These are phyloP conservation scores for Petunia hybrid DNA, from an alignment of 305 asterid genomes.

Conservation along the genomic window DNA sequence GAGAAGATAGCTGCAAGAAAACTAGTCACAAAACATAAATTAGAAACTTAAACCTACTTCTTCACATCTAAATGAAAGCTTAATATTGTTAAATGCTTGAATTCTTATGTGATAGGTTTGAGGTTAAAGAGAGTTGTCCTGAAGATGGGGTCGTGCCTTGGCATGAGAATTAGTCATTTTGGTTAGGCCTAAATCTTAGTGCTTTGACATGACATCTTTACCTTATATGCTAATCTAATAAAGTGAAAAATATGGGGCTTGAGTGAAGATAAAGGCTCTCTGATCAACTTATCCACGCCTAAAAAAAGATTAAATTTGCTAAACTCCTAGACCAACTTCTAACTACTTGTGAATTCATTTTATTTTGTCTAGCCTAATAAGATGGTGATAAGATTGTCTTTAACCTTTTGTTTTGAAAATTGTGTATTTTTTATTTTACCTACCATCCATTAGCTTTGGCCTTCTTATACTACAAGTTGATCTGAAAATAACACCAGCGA, in stretches of 20 bases:
- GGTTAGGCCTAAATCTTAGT: constrained; percentile 34
- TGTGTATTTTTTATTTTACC: neutral
- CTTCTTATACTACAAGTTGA: neutral
- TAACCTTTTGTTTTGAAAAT: neutral
- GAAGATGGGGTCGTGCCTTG: neutral
- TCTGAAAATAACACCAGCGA: neutral
- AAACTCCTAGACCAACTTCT: constrained; percentile 36
- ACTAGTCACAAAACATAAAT: too few species aligned
- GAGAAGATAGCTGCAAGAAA: too few species aligned
- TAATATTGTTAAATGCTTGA: too few species aligned
- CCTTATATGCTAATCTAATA: constrained; percentile 34
- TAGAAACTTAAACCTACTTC: too few species aligned
- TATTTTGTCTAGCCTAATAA: constrained; percentile 6
- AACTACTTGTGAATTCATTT: constrained; percentile 41
- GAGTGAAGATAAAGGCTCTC: constrained; percentile 32
- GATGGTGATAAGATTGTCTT: neutral
- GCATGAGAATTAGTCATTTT: constrained; percentile 43
- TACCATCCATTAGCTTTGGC: neutral
- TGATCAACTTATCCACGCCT: constrained; percentile 70
- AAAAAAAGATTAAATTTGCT: constrained; percentile 44
- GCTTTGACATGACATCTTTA: constrained; percentile 31
- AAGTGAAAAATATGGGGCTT: constrained; percentile 30
- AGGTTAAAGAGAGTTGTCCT: neutral
- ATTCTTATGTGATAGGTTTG: neutral
- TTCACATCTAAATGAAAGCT: too few species aligned